A percentile compares a stretch with the other conserved stretches of the same genome.
phyloP scores from a whole-genome alignment of 2,329 filamentous ascomycete species.

The Fusarium tanahbumbuense region DNA sequence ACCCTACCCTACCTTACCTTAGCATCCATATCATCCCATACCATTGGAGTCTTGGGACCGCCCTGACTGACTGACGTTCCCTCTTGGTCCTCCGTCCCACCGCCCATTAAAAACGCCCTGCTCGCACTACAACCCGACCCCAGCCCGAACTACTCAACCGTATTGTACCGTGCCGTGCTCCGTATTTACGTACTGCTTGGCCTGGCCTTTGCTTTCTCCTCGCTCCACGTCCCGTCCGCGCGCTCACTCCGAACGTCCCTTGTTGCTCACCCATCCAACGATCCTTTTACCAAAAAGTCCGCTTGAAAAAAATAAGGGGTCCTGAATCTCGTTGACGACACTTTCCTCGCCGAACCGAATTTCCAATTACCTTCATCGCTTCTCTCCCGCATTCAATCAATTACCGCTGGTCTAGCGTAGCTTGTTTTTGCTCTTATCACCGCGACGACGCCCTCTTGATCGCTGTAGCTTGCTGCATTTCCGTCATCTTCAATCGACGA shows the following conservation, averaged over 20 bases:
- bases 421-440: conserved; percentile 24
- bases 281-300: conserved; percentile 33
- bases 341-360: conserved; percentile 18
- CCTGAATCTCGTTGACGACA: conserved; percentile 35
- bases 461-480: conserved; percentile 26
- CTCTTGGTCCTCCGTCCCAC: conserved; percentile 43
- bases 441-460: conserved; percentile 32
- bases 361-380: conserved; percentile 6
- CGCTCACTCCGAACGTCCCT: conserved; percentile 40
- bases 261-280: conserved; percentile 41
- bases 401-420: conserved; percentile 7
- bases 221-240: conserved; percentile 35
- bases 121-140: conserved; percentile 22
- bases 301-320: conserved; percentile 41
- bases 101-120: conserved; percentile 42
- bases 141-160: conserved; percentile 23
- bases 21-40: background rate
- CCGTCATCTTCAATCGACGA: conserved; percentile 31
- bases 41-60: conserved; percentile 26
- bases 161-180: conserved; percentile 31
- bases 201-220: conserved; percentile 27
- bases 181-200: conserved; percentile 36
- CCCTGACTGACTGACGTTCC: conserved; percentile 15
- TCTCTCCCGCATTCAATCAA: conserved; percentile 12
- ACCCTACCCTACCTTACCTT: background rate